These are phyloP conservation scores for Straminergon stramineum DNA, from an alignment of 225 moss, liverwort and hornwort species.

Conservation along the genomic window DNA sequence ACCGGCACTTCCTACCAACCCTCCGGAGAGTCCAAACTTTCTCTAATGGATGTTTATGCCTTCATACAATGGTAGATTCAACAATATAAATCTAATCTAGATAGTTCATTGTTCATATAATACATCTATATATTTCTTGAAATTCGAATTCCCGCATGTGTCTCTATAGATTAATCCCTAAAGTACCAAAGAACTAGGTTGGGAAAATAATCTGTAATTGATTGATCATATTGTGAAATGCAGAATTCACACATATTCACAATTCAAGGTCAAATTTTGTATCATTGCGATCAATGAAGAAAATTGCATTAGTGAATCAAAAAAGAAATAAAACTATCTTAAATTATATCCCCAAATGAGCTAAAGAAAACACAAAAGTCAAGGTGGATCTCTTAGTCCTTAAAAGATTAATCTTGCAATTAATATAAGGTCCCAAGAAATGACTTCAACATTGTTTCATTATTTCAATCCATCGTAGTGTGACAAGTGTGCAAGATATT, in stretches of 20 bases:
- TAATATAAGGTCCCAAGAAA: not conserved
- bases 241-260: not conserved
- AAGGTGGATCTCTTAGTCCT: not conserved
- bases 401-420: rapidly evolving
- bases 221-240: not conserved
- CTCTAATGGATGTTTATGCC: not conserved
- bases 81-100: not conserved
- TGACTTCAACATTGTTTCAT: not conserved
- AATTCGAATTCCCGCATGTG: rapidly evolving
- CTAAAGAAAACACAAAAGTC: not conserved
- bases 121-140: not conserved
- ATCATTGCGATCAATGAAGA: rapidly evolving
- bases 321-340: not conserved
- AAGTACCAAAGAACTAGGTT: rapidly evolving
- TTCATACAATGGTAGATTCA: not conserved
- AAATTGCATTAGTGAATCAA: not conserved
- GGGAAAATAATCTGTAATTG: not conserved
- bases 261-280: not conserved
- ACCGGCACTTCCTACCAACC: no score
- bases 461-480: not conserved
- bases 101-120: not conserved
- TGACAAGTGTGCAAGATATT: not conserved
- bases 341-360: not conserved
- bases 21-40: no score
- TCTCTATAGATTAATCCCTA: not conserved